Conservation (phyloP, 805 yeast species). For the Wickerhamiella brachini region DNA sequence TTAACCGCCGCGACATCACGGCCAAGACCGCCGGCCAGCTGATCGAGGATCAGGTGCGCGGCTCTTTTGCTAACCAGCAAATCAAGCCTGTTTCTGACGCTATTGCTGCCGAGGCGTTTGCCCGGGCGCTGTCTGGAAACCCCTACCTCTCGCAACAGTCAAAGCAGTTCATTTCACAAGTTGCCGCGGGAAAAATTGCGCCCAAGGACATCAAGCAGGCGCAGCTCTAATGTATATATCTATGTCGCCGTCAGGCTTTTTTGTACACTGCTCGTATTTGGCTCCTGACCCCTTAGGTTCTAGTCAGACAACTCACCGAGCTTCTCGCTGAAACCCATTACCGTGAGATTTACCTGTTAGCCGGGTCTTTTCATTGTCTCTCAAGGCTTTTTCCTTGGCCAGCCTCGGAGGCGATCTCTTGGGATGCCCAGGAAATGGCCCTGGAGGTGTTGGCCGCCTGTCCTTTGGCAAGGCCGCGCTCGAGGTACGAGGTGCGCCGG, state of each 20-base stretch:
- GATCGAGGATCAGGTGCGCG: not conserved
- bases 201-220: slow-evolving; percentile 9
- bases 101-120: slow-evolving; percentile 2
- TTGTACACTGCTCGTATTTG: too few species aligned
- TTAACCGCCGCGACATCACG: slow-evolving; percentile 7
- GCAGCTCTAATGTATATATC: not conserved
- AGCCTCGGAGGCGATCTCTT: too few species aligned
- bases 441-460: not conserved
- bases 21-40: slow-evolving; percentile 7
- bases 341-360: too few species aligned
- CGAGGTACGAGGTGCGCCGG: not conserved
- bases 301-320: too few species aligned
- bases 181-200: slow-evolving; percentile 12
- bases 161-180: slow-evolving; percentile 10
- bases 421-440: not conserved
- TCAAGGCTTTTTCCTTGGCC: too few species aligned
- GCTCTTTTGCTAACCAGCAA: not conserved
- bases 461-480: slow-evolving; percentile 3
- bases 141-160: slow-evolving; percentile 3
- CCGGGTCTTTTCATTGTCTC: too few species aligned
- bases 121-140: slow-evolving; percentile 9
- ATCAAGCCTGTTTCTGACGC: not conserved
- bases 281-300: too few species aligned
- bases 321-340: too few species aligned
- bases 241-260: not conserved